Evolutionary conservation across 768 basidiomycete genomes (phyloP).

Genomic region (Mycena sanguinolenta): DNA sequence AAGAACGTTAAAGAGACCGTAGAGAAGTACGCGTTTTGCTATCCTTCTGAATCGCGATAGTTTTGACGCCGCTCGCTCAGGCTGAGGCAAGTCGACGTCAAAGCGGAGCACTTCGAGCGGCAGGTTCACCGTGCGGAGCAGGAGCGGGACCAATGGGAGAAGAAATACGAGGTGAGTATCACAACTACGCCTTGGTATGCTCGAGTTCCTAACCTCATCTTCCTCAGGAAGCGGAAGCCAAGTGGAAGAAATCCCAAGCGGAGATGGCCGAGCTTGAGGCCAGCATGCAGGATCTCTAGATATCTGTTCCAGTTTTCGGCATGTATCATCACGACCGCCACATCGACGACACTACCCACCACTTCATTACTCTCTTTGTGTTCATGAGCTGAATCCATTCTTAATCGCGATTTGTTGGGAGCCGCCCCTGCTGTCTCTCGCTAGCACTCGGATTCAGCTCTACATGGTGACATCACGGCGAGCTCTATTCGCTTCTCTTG

Average conservation of each 20-base stretch:
- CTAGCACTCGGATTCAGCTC: too few species aligned
- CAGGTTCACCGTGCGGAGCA: conserved; percentile 88
- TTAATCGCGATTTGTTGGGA: background rate
- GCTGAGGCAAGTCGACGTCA: conserved; percentile 96
- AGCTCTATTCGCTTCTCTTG: too few species aligned
- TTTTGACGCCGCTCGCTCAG: conserved; percentile 56
- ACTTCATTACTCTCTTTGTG: conserved; percentile 23
- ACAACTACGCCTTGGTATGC: background rate
- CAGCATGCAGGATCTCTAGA: conserved; percentile 78
- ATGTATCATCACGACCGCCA: conserved; percentile 19
- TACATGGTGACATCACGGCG: too few species aligned
- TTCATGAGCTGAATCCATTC: conserved; percentile 24
- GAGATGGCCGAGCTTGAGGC: conserved; percentile 89
- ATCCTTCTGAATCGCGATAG: conserved; percentile 9
- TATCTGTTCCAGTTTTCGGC: conserved; percentile 6
- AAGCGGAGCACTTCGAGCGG: conserved; percentile 98
- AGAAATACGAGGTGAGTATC: conserved; percentile 88
- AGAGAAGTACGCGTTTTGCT: conserved; percentile 83
- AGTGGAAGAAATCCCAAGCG: conserved; percentile 79
- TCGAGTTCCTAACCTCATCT: background rate
- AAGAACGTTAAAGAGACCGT: conserved; percentile 97
- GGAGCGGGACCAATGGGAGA: conserved; percentile 94
- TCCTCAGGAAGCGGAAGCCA: conserved; percentile 75
- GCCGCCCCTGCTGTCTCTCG: too few species aligned
- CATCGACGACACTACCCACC: conserved; percentile 16